These are phyloP conservation scores for Ochetophila trinervis DNA, from an alignment of 306 rosid genomes.

Conservation along the genomic window DNA sequence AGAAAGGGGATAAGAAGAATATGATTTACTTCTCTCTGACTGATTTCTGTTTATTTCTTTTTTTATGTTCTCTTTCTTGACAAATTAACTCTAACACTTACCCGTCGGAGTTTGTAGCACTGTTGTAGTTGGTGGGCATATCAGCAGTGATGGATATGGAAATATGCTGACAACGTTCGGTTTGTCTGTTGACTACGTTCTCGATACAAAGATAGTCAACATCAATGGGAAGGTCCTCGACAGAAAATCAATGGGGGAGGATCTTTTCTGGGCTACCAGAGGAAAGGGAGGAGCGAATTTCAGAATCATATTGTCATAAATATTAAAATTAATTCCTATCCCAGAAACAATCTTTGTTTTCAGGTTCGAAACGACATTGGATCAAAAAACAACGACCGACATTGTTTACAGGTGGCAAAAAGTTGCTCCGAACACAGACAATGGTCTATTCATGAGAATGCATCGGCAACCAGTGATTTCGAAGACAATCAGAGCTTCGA, in stretches of 20 bases:
- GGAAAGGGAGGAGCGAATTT: slow-evolving; percentile 85
- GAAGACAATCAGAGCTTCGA: slow-evolving; percentile 34
- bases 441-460: slow-evolving; percentile 60
- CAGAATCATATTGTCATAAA: slow-evolving; percentile 64
- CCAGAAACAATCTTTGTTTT: slow-evolving; percentile 61
- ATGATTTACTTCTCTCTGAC: no score
- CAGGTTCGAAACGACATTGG: slow-evolving; percentile 32
- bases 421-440: slow-evolving; percentile 48
- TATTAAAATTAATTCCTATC: slow-evolving; percentile 45
- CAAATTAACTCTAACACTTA: no score
- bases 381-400: slow-evolving; percentile 42
- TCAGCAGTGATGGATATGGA: slow-evolving; percentile 85
- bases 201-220: slow-evolving; percentile 66
- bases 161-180: slow-evolving; percentile 65
- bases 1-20: no score
- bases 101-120: slow-evolving; percentile 74
- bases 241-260: slow-evolving; percentile 62
- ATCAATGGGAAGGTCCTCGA: slow-evolving; percentile 57
- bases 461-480: slow-evolving; percentile 47
- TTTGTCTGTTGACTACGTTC: slow-evolving; percentile 53
- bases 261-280: slow-evolving; percentile 76
- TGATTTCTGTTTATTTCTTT: no score
- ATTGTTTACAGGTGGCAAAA: slow-evolving; percentile 63
- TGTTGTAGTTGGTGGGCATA: slow-evolving; percentile 79
- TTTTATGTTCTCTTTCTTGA: no score